These are phyloP conservation scores for Phytophthora cactorum DNA, from an alignment of 352 stramenopile genomes.

Conservation along the genomic window DNA sequence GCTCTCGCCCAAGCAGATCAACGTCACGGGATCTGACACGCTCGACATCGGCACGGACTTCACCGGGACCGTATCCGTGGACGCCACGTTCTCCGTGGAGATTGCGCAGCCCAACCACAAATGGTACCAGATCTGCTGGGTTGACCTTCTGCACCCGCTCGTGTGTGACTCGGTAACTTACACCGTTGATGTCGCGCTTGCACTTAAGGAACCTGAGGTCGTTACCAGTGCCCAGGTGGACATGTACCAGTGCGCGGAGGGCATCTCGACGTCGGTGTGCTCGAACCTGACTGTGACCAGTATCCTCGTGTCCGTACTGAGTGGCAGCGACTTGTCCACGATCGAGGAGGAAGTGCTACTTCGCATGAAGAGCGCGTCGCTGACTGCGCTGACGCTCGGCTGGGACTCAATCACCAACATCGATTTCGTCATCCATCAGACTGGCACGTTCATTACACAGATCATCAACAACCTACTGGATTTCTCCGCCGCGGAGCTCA, in stretches of 20 bases:
- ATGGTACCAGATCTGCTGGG: constrained; percentile 70
- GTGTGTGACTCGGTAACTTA: constrained; percentile 40
- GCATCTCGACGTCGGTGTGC: constrained; percentile 46
- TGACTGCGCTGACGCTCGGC: constrained; percentile 41
- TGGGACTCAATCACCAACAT: constrained; percentile 63
- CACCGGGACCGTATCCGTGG: constrained; percentile 41
- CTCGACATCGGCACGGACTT: constrained; percentile 58
- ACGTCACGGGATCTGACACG: constrained; percentile 45
- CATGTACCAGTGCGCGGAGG: constrained; percentile 47
- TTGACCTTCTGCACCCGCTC: constrained; percentile 47
- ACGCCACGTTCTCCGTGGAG: constrained; percentile 46
- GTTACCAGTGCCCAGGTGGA: constrained; percentile 38
- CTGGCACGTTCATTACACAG: constrained; percentile 45
- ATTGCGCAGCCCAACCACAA: constrained; percentile 62
- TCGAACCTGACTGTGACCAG: constrained; percentile 54
- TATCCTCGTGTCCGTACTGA: constrained; percentile 45
- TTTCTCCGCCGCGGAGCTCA: constrained; percentile 57
- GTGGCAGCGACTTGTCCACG: constrained; percentile 45
- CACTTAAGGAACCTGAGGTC: constrained; percentile 42
- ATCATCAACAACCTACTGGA: constrained; percentile 54
- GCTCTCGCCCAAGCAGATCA: constrained; percentile 51
- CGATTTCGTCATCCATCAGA: constrained; percentile 53
- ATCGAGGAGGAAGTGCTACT: constrained; percentile 34
- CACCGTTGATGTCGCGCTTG: constrained; percentile 44
- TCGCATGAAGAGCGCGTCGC: constrained; percentile 37